Base-by-base conservation (phyloP, 2,329 filamentous ascomycete genomes). In the Venturia oleaginea region DNA sequence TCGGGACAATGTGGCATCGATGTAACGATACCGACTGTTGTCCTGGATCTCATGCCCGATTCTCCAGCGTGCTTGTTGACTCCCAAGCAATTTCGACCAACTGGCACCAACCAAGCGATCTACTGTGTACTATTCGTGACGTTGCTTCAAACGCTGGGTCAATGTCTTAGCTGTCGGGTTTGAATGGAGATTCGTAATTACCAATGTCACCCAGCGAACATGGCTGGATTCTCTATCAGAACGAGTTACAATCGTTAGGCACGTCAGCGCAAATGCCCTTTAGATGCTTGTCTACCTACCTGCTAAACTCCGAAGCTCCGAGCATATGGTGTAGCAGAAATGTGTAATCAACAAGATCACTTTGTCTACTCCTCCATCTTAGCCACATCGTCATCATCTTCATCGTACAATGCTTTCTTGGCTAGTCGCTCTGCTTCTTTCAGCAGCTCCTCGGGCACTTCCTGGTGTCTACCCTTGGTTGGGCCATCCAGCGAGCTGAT, bases 381-480 rank as follows among this genome's bases (percentile, higher is more conserved):
- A 13, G 83, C 82, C 65, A 91, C 87, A 11, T 93, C 91, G 13
- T 87, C 85, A 66, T 89, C 87, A 67, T 96, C 92, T 30, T 96
- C 91, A 34, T 86, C 89, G 71, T 96, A 92, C 70, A 96, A 80
- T 63, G 90, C 86, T 78, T 91, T 92, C 86, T 94, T 96, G 62
- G 94, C 94, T 78, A 93, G 84, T 76, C 86, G 87, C 83, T 97
- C 91, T 17, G 94, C 94, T 80, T 97, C 93, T 75, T 96, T 92
- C 65, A 88, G 81, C 71, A 99, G 78, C 69, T 92, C 89, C 81
- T 91, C 92, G 65, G 94, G 94, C 65, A 99, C 94, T 78, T 96
- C 91, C 77, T 93, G 84, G 75, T 99, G 94, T 71, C 88, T 86
- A 68, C 94, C 94, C 80, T 95, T 93, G 67, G 92, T 97, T 42